Evolutionary conservation across 768 basidiomycete genomes (phyloP), one percentile per base, ranked within the genome.

Genomic region (Suillus subaureus): DNA sequence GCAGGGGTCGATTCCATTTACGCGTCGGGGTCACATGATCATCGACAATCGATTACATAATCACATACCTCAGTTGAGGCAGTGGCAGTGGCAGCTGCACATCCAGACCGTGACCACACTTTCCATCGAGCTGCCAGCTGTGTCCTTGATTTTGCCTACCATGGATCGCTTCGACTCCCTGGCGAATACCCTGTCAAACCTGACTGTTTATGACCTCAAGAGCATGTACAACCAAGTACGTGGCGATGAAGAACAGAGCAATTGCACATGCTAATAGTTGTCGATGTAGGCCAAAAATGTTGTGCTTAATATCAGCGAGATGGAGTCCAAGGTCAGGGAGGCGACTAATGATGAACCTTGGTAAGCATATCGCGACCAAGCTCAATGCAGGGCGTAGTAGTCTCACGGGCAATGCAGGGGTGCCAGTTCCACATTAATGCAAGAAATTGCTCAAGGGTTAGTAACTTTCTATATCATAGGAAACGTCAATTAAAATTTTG

Each of bases 261-360:
- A 66, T 55, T 62, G 68, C 28, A 31, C 51, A 52, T 31, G 8
- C 69, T 64, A 18, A 67, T 52, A 61, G 16, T 55, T 23, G 52
- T 23, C 15, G 33, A n/a, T 61, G 6, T 67, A 96, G 92, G 97
- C 97, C 35, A 97, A 94, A 83, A 97, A 97, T 78, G 89, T 95
- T 67, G 96, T 99, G 23, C 85, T 99, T 71, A 99, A 99, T 79
- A 84, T 98, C 66, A 94, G 91, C 71, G 97, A 98, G 80, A 97
- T 93, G 88, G 97, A 99, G 78, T 92, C 92, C 9, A 99, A 97
- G 80, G 97, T 99, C 21, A 84, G 88, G 68, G 97, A 98, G 67
- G 97, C 97, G 2, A 99, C 97, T 0, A 99, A 98, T 66, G 96
- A 98, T 71, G 97, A 99, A 68, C 91, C 97, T 64, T 99, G 97